Conservation (phyloP, 306 rosid species). For the Dalbergia cochinchinensis region DNA sequence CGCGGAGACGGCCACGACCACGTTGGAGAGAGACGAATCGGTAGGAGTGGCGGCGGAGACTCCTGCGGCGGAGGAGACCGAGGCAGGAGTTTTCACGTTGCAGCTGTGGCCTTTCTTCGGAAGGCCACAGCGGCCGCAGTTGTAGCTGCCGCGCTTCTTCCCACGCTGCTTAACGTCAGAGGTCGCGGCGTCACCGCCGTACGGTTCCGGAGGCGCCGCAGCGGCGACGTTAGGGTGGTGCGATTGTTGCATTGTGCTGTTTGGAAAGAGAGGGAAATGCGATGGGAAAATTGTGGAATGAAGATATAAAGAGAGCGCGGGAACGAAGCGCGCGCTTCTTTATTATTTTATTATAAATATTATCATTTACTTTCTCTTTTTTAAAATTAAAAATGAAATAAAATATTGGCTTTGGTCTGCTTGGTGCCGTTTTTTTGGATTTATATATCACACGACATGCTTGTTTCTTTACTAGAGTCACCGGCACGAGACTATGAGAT, state of each 20-base stretch:
- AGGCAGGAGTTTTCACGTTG: slow-evolving; percentile 43
- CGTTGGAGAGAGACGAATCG: slow-evolving; percentile 45
- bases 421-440: not conserved
- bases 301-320: slow-evolving; percentile 51
- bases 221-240: slow-evolving; percentile 45
- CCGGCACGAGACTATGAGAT: too few relatives aligned
- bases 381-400: too few relatives aligned
- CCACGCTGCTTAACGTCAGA: slow-evolving; percentile 60
- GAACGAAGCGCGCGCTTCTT: slow-evolving; percentile 51
- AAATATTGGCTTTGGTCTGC: not conserved
- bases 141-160: slow-evolving; percentile 83
- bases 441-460: not conserved
- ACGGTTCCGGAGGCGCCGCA: slow-evolving; percentile 28
- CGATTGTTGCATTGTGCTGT: slow-evolving; percentile 54
- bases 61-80: slow-evolving; percentile 4
- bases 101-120: slow-evolving; percentile 93
- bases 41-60: slow-evolving; percentile 34
- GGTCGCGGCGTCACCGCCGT: slow-evolving; percentile 7
- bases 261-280: slow-evolving; percentile 15
- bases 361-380: too few relatives aligned
- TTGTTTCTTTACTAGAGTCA: too few relatives aligned
- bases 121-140: slow-evolving; percentile 88
- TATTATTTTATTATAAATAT: slow-evolving; percentile 14
- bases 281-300: not conserved
- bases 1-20: slow-evolving; percentile 40